Percentiles rank a stretch among this genome's conserved stretches.
phyloP scores from a whole-genome alignment of 257 asterid genomes.

The Ligustrum vulgare region DNA sequence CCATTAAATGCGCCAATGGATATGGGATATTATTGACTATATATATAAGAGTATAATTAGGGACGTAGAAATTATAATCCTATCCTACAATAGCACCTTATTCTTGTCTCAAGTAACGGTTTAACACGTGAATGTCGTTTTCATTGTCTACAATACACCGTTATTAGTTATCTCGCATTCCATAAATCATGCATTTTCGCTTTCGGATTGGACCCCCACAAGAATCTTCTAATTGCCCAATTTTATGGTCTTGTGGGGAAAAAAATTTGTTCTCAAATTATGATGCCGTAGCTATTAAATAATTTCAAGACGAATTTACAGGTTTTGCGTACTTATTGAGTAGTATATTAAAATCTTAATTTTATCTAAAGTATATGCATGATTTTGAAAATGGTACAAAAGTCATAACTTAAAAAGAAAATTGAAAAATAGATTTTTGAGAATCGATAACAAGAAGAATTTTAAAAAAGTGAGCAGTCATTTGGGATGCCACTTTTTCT shows the following conservation, averaged over 20 bases:
- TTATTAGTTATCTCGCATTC: constrained; percentile 28
- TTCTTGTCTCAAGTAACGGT: constrained; percentile 14
- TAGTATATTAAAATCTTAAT: too few relatives aligned
- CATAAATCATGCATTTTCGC: constrained; percentile 33
- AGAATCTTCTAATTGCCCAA: neutral
- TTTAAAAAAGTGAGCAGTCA: too few relatives aligned
- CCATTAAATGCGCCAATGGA: constrained; percentile 39
- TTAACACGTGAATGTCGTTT: constrained; percentile 37
- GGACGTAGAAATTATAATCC: neutral
- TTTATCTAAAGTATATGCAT: too few relatives aligned
- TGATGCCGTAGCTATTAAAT: too few relatives aligned
- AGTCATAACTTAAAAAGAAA: too few relatives aligned
- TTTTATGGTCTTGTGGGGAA: neutral
- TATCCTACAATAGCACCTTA: constrained; percentile 16
- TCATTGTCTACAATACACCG: constrained; percentile 21
- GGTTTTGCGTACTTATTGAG: too few relatives aligned
- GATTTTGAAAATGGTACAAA: too few relatives aligned
- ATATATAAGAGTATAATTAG: neutral
- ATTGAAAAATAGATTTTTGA: too few relatives aligned
- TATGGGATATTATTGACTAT: constrained; percentile 22
- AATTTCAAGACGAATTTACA: too few relatives aligned
- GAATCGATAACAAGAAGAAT: too few relatives aligned
- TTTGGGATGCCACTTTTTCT: too few relatives aligned
- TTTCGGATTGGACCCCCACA: constrained; percentile 10
- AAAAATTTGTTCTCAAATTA: too few relatives aligned